Base-by-base conservation (phyloP, 1,284 basidiomycete species). In the Omphalotus olearius region DNA sequence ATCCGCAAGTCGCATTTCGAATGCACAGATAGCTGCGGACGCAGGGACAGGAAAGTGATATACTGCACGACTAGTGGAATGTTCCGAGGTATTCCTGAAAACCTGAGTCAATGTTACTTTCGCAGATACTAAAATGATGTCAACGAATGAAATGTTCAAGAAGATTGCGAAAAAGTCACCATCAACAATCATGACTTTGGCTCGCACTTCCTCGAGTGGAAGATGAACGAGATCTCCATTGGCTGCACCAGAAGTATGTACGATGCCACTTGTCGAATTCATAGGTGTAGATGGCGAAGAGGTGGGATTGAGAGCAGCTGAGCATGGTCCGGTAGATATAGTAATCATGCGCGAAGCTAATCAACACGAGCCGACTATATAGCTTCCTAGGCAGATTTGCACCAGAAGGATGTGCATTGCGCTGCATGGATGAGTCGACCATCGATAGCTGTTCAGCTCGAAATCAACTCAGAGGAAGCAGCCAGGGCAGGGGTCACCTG, bases 11-110 rank as follows among this genome's bases (percentile, higher is more conserved):
- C 64, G 64, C 61, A 79, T 70, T 35, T 73, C 67, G 56, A 82
- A 82, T 0, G 67, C 72, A 47, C 76, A 79, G 2, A 80, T 71
- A 0, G 75, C 75, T 0, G 72, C 72, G n/a, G 64, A 67, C 0
- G 74, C 78, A 1, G 83, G 83, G 1, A 84, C 70, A 1, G 83
- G 82, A 56, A 85, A 84, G 41, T 74, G 67, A 60, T 83, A 85
- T 36, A 75, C 72, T 6, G 76, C 78, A 44, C 73, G 67, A 38
- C 64, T 56, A 0, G 79, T 76, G 0, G 68, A 51, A 13, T 56
- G 52, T 13, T 60, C 54, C 1, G 64, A 63, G 0, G 66, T 54
- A 57, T 83, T 81, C 14, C 50, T 58, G 59, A 75, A 85, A 0
- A 59, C 62, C 54, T 85, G 82, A 0, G 60, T 60, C n/a, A 85